phyloP scores from a whole-genome alignment of 2,329 filamentous ascomycete genomes.

The Colletotrichum lentis region DNA sequence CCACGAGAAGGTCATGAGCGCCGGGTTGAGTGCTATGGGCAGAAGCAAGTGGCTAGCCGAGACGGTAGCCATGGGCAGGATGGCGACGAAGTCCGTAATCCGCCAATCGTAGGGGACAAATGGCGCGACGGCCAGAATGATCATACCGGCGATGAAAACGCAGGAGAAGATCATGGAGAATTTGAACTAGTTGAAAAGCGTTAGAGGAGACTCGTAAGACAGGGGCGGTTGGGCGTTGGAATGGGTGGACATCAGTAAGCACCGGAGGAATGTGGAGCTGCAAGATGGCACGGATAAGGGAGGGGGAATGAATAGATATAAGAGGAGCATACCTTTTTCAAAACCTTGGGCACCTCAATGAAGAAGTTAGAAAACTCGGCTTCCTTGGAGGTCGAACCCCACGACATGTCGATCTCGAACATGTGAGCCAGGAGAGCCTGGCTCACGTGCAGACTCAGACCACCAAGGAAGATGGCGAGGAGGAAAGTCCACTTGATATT shows the following conservation, averaged over 20 bases:
- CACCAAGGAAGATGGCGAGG: constrained; percentile 83
- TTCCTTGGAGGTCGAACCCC: constrained; percentile 87
- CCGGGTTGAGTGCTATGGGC: constrained; percentile 79
- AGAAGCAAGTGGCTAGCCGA: constrained; percentile 73
- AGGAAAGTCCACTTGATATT: constrained; percentile 79
- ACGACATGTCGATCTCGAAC: constrained; percentile 85
- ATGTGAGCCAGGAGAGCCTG: constrained; percentile 83
- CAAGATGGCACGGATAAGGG: not conserved
- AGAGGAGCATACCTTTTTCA: constrained; percentile 73
- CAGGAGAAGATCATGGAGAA: constrained; percentile 72
- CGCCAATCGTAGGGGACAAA: constrained; percentile 73
- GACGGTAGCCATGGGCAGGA: constrained; percentile 79
- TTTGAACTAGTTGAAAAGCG: constrained; percentile 65
- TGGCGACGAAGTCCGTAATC: constrained; percentile 77
- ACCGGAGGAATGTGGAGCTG: constrained; percentile 42
- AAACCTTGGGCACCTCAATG: constrained; percentile 80
- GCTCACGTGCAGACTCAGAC: constrained; percentile 80
- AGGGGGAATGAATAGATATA: constrained; percentile 43
- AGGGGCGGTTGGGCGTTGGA: not conserved
- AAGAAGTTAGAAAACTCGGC: constrained; percentile 84
- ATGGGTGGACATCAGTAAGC: constrained; percentile 42
- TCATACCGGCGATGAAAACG: constrained; percentile 66
- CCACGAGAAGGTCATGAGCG: constrained; percentile 81
- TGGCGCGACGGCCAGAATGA: constrained; percentile 68
- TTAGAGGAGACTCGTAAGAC: constrained; percentile 24